Conservation (phyloP, 1,139 yeast species). For the Candida freyschussii region DNA sequence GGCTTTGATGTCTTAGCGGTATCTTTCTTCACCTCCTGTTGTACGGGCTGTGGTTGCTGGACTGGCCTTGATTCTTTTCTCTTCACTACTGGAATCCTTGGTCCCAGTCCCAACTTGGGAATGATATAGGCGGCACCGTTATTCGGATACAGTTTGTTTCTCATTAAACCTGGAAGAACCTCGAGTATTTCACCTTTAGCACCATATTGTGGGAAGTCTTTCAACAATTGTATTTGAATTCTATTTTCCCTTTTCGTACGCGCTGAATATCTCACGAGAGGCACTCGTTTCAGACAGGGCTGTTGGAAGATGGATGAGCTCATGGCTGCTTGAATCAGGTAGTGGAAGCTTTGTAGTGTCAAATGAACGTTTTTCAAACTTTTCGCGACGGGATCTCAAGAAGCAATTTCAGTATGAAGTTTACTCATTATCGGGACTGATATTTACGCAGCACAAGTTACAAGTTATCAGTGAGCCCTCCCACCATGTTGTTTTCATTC, state of each 20-base stretch:
- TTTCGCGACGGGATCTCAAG: no score
- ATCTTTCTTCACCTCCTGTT: slow-evolving; percentile 5
- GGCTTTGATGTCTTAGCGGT: slow-evolving; percentile 6
- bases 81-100: slow-evolving; percentile 58
- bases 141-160: slow-evolving; percentile 63
- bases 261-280: slow-evolving; percentile 28
- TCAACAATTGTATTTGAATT: slow-evolving; percentile 58
- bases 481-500: no score
- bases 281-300: slow-evolving; percentile 15
- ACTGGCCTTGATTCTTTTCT: slow-evolving; percentile 21
- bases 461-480: no score
- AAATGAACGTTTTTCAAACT: neutral
- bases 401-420: no score
- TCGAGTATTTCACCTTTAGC: slow-evolving; percentile 63
- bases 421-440: no score
- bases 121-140: slow-evolving; percentile 71
- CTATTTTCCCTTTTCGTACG: slow-evolving; percentile 40
- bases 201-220: slow-evolving; percentile 52
- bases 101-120: slow-evolving; percentile 39
- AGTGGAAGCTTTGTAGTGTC: neutral
- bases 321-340: slow-evolving; percentile 7
- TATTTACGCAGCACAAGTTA: slow-evolving; percentile 1
- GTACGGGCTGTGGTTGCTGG: slow-evolving; percentile 9
- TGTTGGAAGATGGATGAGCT: slow-evolving; percentile 11
- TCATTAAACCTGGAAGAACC: slow-evolving; percentile 82